These are phyloP conservation scores for Kandelia obovata DNA, from an alignment of 345 rosid genomes.

Conservation along the genomic window DNA sequence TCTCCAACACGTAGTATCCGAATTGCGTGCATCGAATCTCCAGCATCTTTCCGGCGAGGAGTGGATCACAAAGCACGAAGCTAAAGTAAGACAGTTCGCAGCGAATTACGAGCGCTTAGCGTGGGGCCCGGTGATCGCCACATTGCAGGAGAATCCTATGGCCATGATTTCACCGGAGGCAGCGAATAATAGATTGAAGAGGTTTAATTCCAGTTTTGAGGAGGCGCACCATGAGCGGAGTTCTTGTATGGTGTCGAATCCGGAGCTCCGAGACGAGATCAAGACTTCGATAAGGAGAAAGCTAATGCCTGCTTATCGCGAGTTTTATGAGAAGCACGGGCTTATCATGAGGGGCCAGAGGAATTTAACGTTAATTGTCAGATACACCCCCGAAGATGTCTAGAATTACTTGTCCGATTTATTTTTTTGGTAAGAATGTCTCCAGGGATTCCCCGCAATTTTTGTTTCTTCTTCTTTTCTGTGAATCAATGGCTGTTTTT, in stretches of 20 bases:
- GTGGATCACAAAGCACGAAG: conserved; percentile 49
- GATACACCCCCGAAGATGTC: conserved; percentile 12
- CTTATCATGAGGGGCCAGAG: background rate
- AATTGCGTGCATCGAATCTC: conserved; percentile 48
- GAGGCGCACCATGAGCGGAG: conserved; percentile 42
- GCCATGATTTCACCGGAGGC: conserved; percentile 27
- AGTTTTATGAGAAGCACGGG: conserved; percentile 40
- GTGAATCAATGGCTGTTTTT: background rate
- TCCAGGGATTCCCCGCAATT: background rate
- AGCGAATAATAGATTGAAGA: conserved; percentile 35
- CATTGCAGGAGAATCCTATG: conserved; percentile 43
- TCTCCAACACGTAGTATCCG: conserved; percentile 48
- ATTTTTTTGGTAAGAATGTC: background rate
- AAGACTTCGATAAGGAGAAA: conserved; percentile 39
- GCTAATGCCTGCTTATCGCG: conserved; percentile 37
- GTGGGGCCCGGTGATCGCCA: conserved; percentile 42
- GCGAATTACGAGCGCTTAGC: conserved; percentile 53
- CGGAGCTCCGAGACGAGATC: conserved; percentile 49
- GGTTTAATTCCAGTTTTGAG: conserved; percentile 46
- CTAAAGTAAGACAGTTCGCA: conserved; percentile 45
- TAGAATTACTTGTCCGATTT: conserved; percentile 7
- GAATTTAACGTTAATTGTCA: conserved; percentile 7
- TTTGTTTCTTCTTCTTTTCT: background rate
- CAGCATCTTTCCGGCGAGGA: conserved; percentile 51
- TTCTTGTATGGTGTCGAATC: conserved; percentile 38